These are phyloP conservation scores for Artemisia annua DNA, from an alignment of 129 eudicot species.

Conservation along the genomic window DNA sequence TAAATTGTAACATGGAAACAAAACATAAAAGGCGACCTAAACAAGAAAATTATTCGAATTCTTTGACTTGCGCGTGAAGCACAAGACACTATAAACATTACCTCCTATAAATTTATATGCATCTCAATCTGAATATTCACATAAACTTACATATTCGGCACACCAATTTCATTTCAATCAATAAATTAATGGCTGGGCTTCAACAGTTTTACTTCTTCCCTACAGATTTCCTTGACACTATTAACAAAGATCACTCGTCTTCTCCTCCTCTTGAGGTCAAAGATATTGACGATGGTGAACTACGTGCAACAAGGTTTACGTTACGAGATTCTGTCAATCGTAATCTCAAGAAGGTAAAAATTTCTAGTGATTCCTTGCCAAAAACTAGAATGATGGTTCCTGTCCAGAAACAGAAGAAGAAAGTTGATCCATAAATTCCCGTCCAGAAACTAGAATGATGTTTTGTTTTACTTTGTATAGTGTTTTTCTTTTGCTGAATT, in stretches of 20 bases:
- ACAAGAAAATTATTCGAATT: conserved; percentile 20
- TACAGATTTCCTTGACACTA: conserved; percentile 36
- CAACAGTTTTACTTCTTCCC: conserved; percentile 44
- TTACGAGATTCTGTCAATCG: conserved; percentile 17
- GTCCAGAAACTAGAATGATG: conserved; percentile 21
- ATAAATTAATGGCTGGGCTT: conserved; percentile 34
- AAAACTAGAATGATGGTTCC: conserved; percentile 15
- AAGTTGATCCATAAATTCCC: conserved; percentile 15
- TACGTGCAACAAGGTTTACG: background rate
- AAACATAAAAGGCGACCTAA: conserved; percentile 21
- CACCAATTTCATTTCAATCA: background rate
- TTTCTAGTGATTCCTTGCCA: conserved; percentile 26
- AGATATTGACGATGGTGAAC: background rate
- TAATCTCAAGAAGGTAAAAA: conserved; percentile 21
- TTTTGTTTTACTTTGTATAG: too few relatives aligned
- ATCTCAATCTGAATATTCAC: conserved; percentile 4
- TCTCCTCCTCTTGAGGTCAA: conserved; percentile 3
- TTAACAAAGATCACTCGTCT: conserved; percentile 19
- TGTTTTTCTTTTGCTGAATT: too few relatives aligned
- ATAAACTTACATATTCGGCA: background rate
- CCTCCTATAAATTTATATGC: conserved; percentile 3
- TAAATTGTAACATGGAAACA: too few relatives aligned
- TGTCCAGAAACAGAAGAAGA: conserved; percentile 16
- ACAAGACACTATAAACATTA: conserved; percentile 8
- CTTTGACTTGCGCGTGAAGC: conserved; percentile 34